Conservation (phyloP, 441 rosid genomes). For the Monsonia emarginata region DNA sequence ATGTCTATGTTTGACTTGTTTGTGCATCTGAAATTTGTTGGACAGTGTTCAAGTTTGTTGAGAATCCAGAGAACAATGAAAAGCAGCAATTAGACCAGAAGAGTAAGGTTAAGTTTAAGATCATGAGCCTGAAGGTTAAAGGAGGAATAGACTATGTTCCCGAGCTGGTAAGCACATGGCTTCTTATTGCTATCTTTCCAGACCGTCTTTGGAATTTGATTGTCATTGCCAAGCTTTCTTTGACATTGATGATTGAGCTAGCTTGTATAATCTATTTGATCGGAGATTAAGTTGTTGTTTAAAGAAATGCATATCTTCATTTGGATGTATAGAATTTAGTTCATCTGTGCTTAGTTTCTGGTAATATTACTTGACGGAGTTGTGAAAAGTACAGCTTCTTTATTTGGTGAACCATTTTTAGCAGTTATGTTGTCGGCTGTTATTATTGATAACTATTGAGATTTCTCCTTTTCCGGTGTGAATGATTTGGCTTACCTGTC, state of each 20-base stretch:
- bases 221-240: not conserved
- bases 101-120: constrained; percentile 62
- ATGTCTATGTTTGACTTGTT: not conserved
- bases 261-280: no score
- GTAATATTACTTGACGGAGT: no score
- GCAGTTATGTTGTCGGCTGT: no score
- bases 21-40: constrained; percentile 3
- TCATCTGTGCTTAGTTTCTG: not conserved
- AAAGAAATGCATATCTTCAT: no score
- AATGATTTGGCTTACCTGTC: no score
- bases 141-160: constrained; percentile 53
- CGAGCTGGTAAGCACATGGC: constrained; percentile 39
- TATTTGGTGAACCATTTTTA: no score
- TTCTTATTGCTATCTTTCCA: not conserved
- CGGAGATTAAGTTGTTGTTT: no score
- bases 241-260: not conserved
- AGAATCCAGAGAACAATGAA: constrained; percentile 54
- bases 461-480: no score
- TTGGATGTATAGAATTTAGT: no score
- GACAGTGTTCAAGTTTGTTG: constrained; percentile 66
- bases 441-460: no score
- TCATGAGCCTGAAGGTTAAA: constrained; percentile 59
- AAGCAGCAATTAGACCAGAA: constrained; percentile 43
- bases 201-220: not conserved
- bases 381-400: no score